Evolutionary conservation across 2,329 filamentous ascomycete species (phyloP), one percentile per base, ranked within the genome.

Genomic region (Eutypa lata): DNA sequence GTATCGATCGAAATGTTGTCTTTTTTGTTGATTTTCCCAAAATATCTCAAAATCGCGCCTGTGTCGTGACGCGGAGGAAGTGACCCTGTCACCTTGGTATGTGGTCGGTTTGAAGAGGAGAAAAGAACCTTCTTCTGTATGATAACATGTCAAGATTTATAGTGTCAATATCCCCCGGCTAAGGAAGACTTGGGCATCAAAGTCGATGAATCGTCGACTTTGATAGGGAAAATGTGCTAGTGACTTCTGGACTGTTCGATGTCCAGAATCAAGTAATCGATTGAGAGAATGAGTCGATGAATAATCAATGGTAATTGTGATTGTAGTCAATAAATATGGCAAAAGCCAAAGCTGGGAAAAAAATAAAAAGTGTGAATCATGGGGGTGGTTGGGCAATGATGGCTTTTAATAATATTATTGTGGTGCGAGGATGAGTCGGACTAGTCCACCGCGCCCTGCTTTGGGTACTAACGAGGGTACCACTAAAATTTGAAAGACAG

Each of bases 1-100:
- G 26, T 31, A 10, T 31, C n/a, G n/a, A 31, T 42, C 43, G 35
- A 59, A 35, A 50, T 52, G 21, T 52, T 48, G 49, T 51, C 22
- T 18, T 50, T 50, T 19, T 55, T 47, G 16, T 56, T 45, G 16
- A 31, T 56, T 26, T 24, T 49, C 52, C 38, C 50, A 43, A 35
- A 49, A 57, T 54, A 52, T 57, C 54, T 53, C 55, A 53, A 50
- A 42, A 55, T 45, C 53, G 75, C 73, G 74, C 72, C 70, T 70
- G 68, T 73, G 71, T 75, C 74, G 76, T 71, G 70, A 71, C 73
- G 72, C 74, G 64, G 63, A 70, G 72, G 69, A 68, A 71, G 72
- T 71, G 71, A 75, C 67, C 74, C 73, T 71, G 79, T 83, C 80
- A 83, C 80, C 80, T 80, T 76, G 78, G 77, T 80, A 80, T 81